Evolutionary conservation across 2,329 filamentous ascomycete species (phyloP), one percentile per base, ranked within the genome.

Genomic region (Calonectria pauciramosa): DNA sequence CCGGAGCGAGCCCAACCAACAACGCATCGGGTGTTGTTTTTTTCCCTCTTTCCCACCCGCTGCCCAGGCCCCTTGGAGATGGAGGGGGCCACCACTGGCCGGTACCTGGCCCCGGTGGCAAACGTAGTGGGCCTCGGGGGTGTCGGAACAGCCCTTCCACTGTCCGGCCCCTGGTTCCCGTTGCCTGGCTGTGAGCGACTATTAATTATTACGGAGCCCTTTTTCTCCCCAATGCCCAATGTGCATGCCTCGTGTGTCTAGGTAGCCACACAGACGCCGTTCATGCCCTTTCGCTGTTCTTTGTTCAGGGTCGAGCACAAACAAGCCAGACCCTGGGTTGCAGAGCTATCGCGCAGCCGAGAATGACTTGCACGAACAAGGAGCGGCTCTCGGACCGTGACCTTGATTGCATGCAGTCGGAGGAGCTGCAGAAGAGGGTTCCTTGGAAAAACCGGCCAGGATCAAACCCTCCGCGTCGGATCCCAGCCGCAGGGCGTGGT

Each of bases 151-250:
- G 71, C 76, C 71, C 75, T 78, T 54, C 56, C 71, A 49, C 26
- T 74, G 76, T 80, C 76, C 79, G 77, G 79, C 65, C 79, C 79
- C 78, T 80, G 79, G 77, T 77, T 73, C 75, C 74, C 56, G 76
- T 79, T 80, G 80, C 79, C 79, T 80, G 79, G 78, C 75, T 78
- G 75, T 75, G 68, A 70, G 54, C n/a, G 38, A 38, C 52, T 47
- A 28, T 65, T 47, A 38, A 47, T 47, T 65, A 44, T 65, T 60
- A 41, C 34, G 56, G 56, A 60, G 56, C 56, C 56, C 56, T 60
- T 36, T 60, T n/a, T 9, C 34, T n/a, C n/a, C 28, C 32, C 41
- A 47, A 23, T 56, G 52, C 26, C 28, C 36, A 38, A 28, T 60
- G 54, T 60, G 54, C 54, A 16, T 52, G 49, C 16, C 49, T 28